Base-by-base conservation (phyloP, 352 stramenopile species). In the Aphanomyces euteiches region DNA sequence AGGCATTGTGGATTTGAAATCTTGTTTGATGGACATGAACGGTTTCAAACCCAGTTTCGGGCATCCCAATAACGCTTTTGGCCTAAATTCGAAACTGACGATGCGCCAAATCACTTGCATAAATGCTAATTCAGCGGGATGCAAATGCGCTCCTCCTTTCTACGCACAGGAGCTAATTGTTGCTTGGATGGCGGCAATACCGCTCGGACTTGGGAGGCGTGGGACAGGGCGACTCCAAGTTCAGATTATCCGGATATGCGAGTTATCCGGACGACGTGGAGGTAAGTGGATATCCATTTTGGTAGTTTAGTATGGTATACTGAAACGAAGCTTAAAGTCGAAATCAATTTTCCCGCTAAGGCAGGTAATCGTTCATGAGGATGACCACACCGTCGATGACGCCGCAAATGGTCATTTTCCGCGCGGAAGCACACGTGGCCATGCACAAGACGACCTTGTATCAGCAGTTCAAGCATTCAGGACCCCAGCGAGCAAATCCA, bases 401-500 rank as follows among this genome's bases (percentile, higher is more conserved):
- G 54, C 39, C 7, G 13, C 36, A 12, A 28, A 28, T 28, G 28
- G 3, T 61, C 17, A 17, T 17, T 7, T 61, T 61, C 54, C 54
- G 54, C 7, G 54, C 54, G 8, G 54, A 61, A 37, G 19, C 17
- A 17, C 54, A 61, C 6, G 21, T 40, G 37, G 54, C 5, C 12
- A 17, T n/a, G n/a, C 15, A 40, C 6, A 61, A 39, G 15, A 21
- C 13, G 15, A 61, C 39, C 54, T 37, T 21, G 54, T 61, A 61
- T 40, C 54, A 61, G 43, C 54, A 28, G 37, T 17, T 41, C 21
- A 12, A n/a, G 17, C 59, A 67, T 45, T 56, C 38, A 19, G 59
- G 59, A 21, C 59, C 41, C 5, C 19, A 56, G 15, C 76, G 77
- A 28, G 58, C 73, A 4, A 75, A 76, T 36, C 81, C 87, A 8